Conservation (phyloP, 768 basidiomycete genomes). For the Botryobasidium botryosum region DNA sequence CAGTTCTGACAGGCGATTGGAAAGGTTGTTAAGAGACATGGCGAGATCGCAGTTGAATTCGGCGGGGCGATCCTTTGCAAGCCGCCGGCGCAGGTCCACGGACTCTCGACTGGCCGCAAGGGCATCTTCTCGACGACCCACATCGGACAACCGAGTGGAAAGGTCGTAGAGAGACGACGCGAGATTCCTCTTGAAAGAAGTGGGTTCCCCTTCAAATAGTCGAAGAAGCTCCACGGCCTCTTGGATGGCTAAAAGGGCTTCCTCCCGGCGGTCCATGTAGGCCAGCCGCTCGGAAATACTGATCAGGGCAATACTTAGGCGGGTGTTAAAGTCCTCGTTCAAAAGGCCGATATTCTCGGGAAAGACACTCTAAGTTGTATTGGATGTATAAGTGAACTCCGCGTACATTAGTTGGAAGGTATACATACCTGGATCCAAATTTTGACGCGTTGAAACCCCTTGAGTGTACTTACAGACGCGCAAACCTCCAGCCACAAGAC, state of each 20-base stretch:
- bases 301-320: background rate
- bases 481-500: too few species aligned
- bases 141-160: background rate
- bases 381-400: too few species aligned
- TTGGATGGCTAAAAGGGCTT: background rate
- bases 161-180: slow-evolving; percentile 1
- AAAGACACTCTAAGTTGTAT: too few species aligned
- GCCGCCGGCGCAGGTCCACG: background rate
- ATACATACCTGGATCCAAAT: too few species aligned
- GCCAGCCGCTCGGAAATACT: background rate
- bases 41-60: background rate
- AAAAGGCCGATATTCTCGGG: too few species aligned
- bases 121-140: background rate
- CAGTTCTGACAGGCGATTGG: too few species aligned
- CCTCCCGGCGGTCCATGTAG: background rate
- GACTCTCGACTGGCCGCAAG: background rate
- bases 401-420: too few species aligned
- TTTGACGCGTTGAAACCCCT: too few species aligned
- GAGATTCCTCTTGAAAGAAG: background rate
- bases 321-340: too few species aligned
- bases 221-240: background rate
- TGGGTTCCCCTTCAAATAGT: background rate
- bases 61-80: background rate
- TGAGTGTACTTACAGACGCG: too few species aligned
- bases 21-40: background rate